phyloP scores from a whole-genome alignment of 164 flowering plant species.

The Magnolia officinalis region DNA sequence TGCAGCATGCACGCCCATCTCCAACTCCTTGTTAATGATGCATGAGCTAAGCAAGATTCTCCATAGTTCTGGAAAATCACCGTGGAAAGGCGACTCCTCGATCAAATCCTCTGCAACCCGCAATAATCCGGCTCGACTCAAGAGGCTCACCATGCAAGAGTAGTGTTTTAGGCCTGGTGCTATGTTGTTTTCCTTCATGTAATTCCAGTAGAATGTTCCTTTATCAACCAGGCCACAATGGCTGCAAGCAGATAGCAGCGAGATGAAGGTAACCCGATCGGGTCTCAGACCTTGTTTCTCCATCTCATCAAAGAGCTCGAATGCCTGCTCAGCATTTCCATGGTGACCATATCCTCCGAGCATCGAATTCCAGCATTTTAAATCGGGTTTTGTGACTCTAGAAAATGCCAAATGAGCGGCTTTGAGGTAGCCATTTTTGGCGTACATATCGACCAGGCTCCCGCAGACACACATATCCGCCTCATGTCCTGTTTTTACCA shows the following conservation, averaged over 20 bases:
- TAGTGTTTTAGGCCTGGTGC: conserved; percentile 68
- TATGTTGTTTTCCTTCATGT: conserved; percentile 46
- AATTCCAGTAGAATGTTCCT: conserved; percentile 61
- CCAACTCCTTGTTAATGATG: conserved; percentile 34
- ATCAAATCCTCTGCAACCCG: conserved; percentile 65
- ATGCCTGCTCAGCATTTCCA: conserved; percentile 65
- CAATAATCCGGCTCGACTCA: conserved; percentile 71
- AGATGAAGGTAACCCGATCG: conserved; percentile 68
- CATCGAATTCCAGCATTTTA: conserved; percentile 86
- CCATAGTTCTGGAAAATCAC: conserved; percentile 50
- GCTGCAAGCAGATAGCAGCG: conserved; percentile 74
- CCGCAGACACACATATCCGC: conserved; percentile 57
- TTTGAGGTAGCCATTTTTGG: conserved; percentile 59
- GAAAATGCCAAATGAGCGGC: conserved; percentile 50
- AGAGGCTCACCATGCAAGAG: conserved; percentile 75
- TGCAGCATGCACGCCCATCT: conserved; percentile 60
- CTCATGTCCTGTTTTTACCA: conserved; percentile 54
- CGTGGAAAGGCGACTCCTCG: conserved; percentile 36
- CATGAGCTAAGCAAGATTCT: conserved; percentile 76
- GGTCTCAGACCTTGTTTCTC: conserved; percentile 35
- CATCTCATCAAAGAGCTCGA: conserved; percentile 43
- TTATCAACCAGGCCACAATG: conserved; percentile 56
- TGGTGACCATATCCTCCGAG: conserved; percentile 73
- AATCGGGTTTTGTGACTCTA: conserved; percentile 45
- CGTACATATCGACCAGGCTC: conserved; percentile 78